Base-by-base conservation (phyloP, 192 early-diverging fungal species). In the Coemansia sp. region DNA sequence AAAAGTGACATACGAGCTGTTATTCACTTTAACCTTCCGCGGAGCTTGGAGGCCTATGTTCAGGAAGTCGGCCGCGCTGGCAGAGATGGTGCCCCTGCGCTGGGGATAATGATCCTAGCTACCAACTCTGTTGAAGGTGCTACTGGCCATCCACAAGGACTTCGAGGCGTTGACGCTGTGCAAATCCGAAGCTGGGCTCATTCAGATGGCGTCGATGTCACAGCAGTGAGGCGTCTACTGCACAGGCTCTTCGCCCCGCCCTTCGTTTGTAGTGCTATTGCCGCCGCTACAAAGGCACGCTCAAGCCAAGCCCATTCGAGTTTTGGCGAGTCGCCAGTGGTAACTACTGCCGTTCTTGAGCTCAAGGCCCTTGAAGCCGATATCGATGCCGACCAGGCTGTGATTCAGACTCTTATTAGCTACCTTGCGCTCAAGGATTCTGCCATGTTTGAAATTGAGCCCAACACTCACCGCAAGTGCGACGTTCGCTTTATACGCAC, bases 11-110 rank as follows among this genome's bases (percentile, higher is more conserved):
- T 88, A 20, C 86, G 90, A n/a, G 87, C 85, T 39, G 86, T 92
- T 11, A 85, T 92, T 21, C 91, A 92, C 60, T 87, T 87, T 56
- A 87, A 84, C 31, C 70, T 92, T 64, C 86, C 91, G 3, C 88
- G 89, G 7, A 87, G 88, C 57, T 66, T 91, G 20, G 91, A 92
- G 74, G 88, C 87, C 35, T 91, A 89, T 68, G 86, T 85, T 9
- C 94, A 96, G 71, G 92, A 92, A 75, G 84, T 78, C 45, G 89
- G 89, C 0, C 85, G 89, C 14, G 86, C 88, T 0, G 89, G 89
- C 35, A 80, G 89, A 18, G 89, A 90, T 53, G 87, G 87, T 1
- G 60, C 62, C 1, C 76, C 72, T 13, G 75, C 84, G 3, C 66
- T 63, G 13, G 83, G 81, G 5, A 57, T 81, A 18, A 59, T 89